phyloP scores from a whole-genome alignment of 495 filamentous ascomycete species.

The Bombardia bombarda region DNA sequence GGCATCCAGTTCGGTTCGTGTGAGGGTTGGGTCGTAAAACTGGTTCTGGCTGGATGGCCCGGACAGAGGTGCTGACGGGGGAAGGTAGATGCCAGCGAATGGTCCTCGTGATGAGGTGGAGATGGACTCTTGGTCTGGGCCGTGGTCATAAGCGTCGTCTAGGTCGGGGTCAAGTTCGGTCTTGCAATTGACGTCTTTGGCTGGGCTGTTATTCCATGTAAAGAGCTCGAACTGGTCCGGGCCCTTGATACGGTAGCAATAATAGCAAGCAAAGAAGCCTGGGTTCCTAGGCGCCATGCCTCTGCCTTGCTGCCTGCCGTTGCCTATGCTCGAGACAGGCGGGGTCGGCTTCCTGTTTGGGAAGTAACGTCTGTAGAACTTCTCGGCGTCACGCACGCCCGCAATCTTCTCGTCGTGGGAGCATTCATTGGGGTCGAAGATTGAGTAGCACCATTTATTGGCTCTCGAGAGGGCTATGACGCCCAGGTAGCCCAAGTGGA shows the following conservation, averaged over 20 bases:
- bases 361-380: conserved; percentile 12
- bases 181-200: no score
- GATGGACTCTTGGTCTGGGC: neutral
- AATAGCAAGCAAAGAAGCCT: conserved; percentile 20
- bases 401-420: conserved; percentile 10
- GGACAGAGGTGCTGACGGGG: neutral
- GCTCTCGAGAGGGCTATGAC: conserved; percentile 1
- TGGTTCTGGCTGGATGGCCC: conserved; percentile 11
- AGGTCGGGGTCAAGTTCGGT: no score
- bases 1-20: conserved; percentile 12
- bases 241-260: conserved; percentile 15
- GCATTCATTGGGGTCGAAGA: conserved; percentile 8
- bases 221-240: conserved; percentile 19
- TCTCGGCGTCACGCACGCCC: conserved; percentile 15
- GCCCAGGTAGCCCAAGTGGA: conserved; percentile 11
- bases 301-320: neutral
- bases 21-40: conserved; percentile 20
- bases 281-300: conserved; percentile 1
- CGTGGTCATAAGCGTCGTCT: neutral
- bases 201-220: conserved; percentile 11
- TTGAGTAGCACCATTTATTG: conserved; percentile 8
- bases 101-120: no score
- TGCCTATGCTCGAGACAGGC: neutral
- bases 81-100: no score
- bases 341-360: neutral